Evolutionary conservation across 371 early-diverging fungal species (phyloP), one percentile per base, ranked within the genome.

Genomic region (Globomyces sp.): DNA sequence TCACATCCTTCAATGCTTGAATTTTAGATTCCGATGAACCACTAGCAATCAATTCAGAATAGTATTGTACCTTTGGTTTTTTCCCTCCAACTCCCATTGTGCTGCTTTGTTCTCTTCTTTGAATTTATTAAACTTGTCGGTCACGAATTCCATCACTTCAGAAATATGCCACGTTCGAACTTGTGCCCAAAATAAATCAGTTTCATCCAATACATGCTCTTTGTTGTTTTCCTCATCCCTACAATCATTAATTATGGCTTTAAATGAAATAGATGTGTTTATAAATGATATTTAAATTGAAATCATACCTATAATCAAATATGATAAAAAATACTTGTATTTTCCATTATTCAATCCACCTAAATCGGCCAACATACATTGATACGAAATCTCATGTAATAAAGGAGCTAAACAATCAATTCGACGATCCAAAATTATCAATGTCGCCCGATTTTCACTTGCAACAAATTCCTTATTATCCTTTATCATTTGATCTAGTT

Each of bases 341-440:
- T 77, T 80, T 51, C 90, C 52, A 44, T 64, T 52, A 34, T 9
- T 13, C 61, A 61, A 46, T 45, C 36, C 34, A n/a, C 96, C 71
- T 49, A 96, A 75, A 74, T 99, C 99, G 59, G 89, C 85, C 9
- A 91, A 85, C 93, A 98, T 92, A 2, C 96, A 93, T 77, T 99
- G 95, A 68, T 98, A 98, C 0, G 98, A 94, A 52, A 98, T 95
- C 72, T 98, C 98, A 79, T 98, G 98, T 37, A 98, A 72, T 4
- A 99, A 78, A 1, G 98, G 96, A 9, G 95, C 84, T 49, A 86
- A 76, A 41, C 90, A 84, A 77, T 99, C 99, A 45, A 94, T 83
- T 2, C 93, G 87, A 60, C 99, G 89, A 76, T 99, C 99, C 34
- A 92, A 73, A 65, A 99, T 83, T 43, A 98, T 77, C 49, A 98